A percentile compares a stretch with the other conserved stretches of the same genome.
phyloP scores from a whole-genome alignment of 2,329 filamentous ascomycete genomes.

The Arthrobotrys pseudoclavata region DNA sequence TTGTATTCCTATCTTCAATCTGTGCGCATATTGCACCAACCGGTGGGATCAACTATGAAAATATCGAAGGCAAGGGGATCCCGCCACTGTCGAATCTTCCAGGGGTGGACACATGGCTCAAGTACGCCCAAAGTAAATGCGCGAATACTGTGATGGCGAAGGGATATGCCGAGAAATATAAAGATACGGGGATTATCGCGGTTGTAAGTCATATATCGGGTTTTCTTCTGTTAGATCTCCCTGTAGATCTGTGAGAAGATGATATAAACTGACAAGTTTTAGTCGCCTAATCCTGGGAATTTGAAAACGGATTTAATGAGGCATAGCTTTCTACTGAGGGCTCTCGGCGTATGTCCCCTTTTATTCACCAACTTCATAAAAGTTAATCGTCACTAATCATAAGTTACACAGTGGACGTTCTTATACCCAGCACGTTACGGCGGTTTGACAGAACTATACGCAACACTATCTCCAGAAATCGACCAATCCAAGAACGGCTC shows the following conservation, averaged over 20 bases:
- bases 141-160: constrained; percentile 64
- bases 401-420: constrained; percentile 54
- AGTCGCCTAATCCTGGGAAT: constrained; percentile 66
- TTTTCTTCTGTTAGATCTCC: background rate
- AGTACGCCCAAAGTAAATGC: constrained; percentile 66
- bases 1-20: constrained; percentile 64
- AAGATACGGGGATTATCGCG: constrained; percentile 65
- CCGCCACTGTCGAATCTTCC: constrained; percentile 43
- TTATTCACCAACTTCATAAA: constrained; percentile 11
- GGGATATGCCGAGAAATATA: constrained; percentile 64
- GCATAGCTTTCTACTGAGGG: constrained; percentile 59
- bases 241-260: background rate
- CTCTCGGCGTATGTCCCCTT: constrained; percentile 55
- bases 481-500: constrained; percentile 64
- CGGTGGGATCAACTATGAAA: constrained; percentile 62
- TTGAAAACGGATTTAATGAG: constrained; percentile 66
- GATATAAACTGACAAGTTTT: background rate
- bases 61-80: constrained; percentile 59
- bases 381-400: background rate
- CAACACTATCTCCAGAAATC: constrained; percentile 65
- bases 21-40: constrained; percentile 53
- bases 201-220: constrained; percentile 61
- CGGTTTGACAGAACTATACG: constrained; percentile 66
- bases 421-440: constrained; percentile 65
- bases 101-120: constrained; percentile 57